Percentiles rank a stretch among this genome's conserved stretches.
Evolutionary conservation across 805 yeast species (phyloP).

Genomic region (Wickerhamomyces bisporus): DNA sequence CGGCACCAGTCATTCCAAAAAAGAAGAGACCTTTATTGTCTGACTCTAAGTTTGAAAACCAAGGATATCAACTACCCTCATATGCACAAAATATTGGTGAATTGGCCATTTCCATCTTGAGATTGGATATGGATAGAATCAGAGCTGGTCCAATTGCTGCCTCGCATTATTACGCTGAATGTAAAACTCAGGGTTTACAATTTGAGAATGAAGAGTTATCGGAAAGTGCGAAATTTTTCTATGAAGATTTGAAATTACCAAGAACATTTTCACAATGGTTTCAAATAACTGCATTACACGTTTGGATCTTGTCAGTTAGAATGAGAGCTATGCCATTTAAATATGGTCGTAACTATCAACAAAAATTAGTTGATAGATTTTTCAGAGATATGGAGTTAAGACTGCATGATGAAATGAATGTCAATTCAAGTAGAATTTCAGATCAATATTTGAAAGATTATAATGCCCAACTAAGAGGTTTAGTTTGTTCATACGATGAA

Average conservation of each 20-base stretch:
- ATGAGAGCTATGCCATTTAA: constrained; percentile 96
- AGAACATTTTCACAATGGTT: constrained; percentile 93
- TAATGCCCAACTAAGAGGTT: constrained; percentile 85
- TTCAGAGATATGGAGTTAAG: constrained; percentile 88
- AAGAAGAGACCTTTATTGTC: constrained; percentile 30
- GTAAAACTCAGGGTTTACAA: constrained; percentile 79
- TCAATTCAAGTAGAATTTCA: constrained; percentile 72
- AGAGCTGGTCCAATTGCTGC: constrained; percentile 96
- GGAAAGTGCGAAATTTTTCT: constrained; percentile 76
- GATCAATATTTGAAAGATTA: constrained; percentile 86
- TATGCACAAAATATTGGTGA: constrained; percentile 62
- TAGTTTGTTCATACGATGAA: constrained; percentile 88
- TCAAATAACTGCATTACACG: constrained; percentile 84
- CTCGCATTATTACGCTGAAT: constrained; percentile 75
- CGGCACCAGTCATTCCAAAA: constrained; percentile 30
- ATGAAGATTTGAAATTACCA: constrained; percentile 77
- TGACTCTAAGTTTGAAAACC: constrained; percentile 34
- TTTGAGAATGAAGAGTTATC: constrained; percentile 69
- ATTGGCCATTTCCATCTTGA: constrained; percentile 50
- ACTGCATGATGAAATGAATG: constrained; percentile 80
- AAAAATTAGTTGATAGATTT: constrained; percentile 81
- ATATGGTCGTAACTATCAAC: constrained; percentile 86
- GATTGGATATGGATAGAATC: constrained; percentile 85
- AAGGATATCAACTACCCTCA: constrained; percentile 36
- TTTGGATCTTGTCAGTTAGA: constrained; percentile 90